Conservation (phyloP, 2,329 filamentous ascomycete species). For the Fusarium coffeatum region DNA sequence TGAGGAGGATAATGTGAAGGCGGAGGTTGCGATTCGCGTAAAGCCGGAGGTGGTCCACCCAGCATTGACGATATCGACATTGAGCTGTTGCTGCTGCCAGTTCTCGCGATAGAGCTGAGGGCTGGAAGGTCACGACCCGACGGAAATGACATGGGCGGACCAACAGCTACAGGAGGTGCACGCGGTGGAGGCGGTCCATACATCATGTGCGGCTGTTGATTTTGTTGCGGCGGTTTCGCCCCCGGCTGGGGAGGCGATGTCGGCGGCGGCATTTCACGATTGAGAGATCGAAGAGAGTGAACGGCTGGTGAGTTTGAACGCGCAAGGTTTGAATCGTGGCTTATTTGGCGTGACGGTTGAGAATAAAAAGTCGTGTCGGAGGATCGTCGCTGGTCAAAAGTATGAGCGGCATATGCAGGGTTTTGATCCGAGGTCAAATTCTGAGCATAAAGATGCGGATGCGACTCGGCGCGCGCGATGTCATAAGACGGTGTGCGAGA, state of each 20-base stretch:
- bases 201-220: slow-evolving; percentile 50
- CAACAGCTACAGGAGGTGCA: slow-evolving; percentile 56
- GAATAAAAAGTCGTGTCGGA: slow-evolving; percentile 59
- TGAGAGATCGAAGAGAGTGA: slow-evolving; percentile 51
- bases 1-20: slow-evolving; percentile 58
- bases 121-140: slow-evolving; percentile 65
- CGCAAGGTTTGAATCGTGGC: slow-evolving; percentile 53
- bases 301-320: slow-evolving; percentile 61
- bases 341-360: slow-evolving; percentile 47
- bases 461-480: slow-evolving; percentile 38
- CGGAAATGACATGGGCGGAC: slow-evolving; percentile 59
- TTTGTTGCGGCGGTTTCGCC: slow-evolving; percentile 46
- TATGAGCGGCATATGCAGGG: slow-evolving; percentile 49
- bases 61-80: slow-evolving; percentile 73
- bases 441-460: slow-evolving; percentile 36
- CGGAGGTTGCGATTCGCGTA: slow-evolving; percentile 57
- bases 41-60: slow-evolving; percentile 60
- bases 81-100: slow-evolving; percentile 61
- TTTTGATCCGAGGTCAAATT: slow-evolving; percentile 43
- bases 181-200: slow-evolving; percentile 62
- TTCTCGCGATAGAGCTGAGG: slow-evolving; percentile 61
- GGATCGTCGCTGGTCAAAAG: slow-evolving; percentile 50
- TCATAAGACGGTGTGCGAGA: slow-evolving; percentile 20
- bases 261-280: slow-evolving; percentile 60
- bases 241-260: slow-evolving; percentile 58